Evolutionary conservation across 495 filamentous ascomycete genomes (phyloP).

Genomic region (Talaromyces ruber): DNA sequence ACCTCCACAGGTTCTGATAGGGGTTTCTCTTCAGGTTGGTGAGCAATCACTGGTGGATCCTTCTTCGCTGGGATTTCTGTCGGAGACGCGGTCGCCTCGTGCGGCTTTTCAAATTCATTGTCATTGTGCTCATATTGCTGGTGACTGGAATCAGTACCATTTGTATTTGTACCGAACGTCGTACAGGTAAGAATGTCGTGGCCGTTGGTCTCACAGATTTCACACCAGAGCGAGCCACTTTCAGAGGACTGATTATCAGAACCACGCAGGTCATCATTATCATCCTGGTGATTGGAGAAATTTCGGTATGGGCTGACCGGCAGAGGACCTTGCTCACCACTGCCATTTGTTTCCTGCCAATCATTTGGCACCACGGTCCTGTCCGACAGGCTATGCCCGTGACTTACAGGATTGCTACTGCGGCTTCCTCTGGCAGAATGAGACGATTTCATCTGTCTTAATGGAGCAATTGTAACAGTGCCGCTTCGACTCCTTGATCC

Average conservation of each 20-base stretch:
- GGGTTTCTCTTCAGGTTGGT: not conserved
- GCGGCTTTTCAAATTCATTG: not conserved
- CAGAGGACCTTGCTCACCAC: constrained; percentile 17
- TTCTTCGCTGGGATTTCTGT: not conserved
- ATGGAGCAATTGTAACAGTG: constrained; percentile 30
- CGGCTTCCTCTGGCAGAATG: constrained; percentile 23
- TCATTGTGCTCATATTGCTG: constrained; percentile 9
- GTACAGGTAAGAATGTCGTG: constrained; percentile 93
- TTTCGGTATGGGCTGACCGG: not conserved
- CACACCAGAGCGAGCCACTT: constrained; percentile 79
- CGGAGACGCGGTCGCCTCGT: not conserved
- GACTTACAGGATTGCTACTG: constrained; percentile 17
- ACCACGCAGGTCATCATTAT: constrained; percentile 44
- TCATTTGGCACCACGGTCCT: constrained; percentile 37
- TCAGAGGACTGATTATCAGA: constrained; percentile 65
- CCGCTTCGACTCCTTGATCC: constrained; percentile 25
- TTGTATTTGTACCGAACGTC: constrained; percentile 58
- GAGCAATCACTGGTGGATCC: not conserved
- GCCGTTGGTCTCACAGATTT: constrained; percentile 88
- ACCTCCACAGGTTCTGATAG: not conserved
- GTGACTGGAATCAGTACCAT: constrained; percentile 22
- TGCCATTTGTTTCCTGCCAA: constrained; percentile 29
- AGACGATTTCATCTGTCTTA: constrained; percentile 30
- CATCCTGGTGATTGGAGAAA: constrained; percentile 16
- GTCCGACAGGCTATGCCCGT: constrained; percentile 36